Evolutionary conservation across 257 asterid genomes (phyloP).

Genomic region (Solanum stenotomum): DNA sequence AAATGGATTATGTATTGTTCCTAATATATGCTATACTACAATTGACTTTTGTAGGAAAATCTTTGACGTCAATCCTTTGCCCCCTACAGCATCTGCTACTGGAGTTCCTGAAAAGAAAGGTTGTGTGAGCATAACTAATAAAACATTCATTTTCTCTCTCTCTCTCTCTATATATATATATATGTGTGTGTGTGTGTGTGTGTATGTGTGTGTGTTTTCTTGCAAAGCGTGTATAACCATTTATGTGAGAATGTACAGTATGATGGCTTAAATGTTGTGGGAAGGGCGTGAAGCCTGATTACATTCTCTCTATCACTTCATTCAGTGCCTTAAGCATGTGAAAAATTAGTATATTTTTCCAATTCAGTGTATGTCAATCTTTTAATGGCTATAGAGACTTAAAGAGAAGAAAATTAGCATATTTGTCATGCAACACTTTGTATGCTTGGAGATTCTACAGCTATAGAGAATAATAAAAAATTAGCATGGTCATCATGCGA

Average conservation of each 20-base stretch:
- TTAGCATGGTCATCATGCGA: neutral
- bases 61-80: slow-evolving; percentile 41
- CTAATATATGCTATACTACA: neutral
- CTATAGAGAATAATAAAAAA: neutral
- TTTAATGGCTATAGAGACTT: neutral
- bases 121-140: slow-evolving; percentile 5
- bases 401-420: neutral
- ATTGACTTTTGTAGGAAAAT: slow-evolving; percentile 39
- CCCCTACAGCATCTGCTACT: slow-evolving; percentile 35
- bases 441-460: neutral
- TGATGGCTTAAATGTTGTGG: neutral
- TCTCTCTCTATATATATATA: neutral
- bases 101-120: slow-evolving; percentile 37
- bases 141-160: neutral
- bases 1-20: neutral
- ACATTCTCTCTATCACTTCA: neutral
- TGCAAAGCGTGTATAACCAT: neutral
- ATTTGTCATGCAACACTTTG: neutral
- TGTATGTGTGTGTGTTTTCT: neutral
- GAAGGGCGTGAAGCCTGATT: neutral
- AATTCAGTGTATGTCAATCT: neutral
- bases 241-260: neutral
- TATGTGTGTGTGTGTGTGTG: rapidly evolving
- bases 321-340: neutral
- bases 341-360: neutral